Evolutionary conservation across 2,329 filamentous ascomycete genomes (phyloP).

Genomic region (Atkinsonella texensis): DNA sequence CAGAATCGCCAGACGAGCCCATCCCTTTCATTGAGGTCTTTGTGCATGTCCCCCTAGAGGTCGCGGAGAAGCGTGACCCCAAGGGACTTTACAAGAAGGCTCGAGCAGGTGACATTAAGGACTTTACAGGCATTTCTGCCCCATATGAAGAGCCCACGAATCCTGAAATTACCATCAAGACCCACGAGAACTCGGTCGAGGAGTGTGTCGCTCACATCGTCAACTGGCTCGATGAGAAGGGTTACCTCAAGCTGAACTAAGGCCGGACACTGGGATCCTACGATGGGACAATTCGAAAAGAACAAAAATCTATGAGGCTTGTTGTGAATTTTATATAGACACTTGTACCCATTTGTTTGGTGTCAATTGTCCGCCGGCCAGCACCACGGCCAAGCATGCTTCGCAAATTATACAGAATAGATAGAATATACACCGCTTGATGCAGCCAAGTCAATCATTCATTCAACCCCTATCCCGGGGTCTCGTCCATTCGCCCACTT

Average conservation of each 20-base stretch:
- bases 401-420: slow-evolving; percentile 11
- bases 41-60: slow-evolving; percentile 81
- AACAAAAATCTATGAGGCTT: neutral
- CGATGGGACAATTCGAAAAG: too few species aligned
- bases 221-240: slow-evolving; percentile 61
- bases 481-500: neutral
- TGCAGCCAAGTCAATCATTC: slow-evolving; percentile 5
- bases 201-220: slow-evolving; percentile 81
- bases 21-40: slow-evolving; percentile 90
- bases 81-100: slow-evolving; percentile 99
- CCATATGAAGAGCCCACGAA: slow-evolving; percentile 85
- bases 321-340: neutral
- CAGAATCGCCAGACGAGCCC: slow-evolving; percentile 46
- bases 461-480: neutral
- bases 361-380: neutral
- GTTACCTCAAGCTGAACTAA: slow-evolving; percentile 24
- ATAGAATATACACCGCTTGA: slow-evolving; percentile 19
- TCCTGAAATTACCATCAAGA: slow-evolving; percentile 79
- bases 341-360: neutral
- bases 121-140: slow-evolving; percentile 91
- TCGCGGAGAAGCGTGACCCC: slow-evolving; percentile 88
- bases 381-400: neutral
- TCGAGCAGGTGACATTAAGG: slow-evolving; percentile 82
- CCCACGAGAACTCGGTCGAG: slow-evolving; percentile 71
- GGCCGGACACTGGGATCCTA: too few species aligned